phyloP scores from a whole-genome alignment of 768 basidiomycete species.

The Pilatotrama ljubarskyi region DNA sequence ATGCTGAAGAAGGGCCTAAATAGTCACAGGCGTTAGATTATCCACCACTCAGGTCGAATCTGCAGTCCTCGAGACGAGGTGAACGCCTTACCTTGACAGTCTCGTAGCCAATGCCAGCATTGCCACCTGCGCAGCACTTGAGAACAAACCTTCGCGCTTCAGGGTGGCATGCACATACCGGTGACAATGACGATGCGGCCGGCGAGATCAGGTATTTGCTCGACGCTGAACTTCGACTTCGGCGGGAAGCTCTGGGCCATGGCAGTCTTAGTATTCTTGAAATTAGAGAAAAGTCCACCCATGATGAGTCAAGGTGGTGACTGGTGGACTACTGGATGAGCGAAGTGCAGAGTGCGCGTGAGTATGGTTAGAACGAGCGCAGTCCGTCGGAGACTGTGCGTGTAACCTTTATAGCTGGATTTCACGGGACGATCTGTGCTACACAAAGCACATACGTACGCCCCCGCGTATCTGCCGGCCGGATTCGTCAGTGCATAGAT shows the following conservation, averaged over 20 bases:
- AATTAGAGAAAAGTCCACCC: neutral
- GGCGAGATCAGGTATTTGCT: slow-evolving; percentile 48
- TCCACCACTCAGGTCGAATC: neutral
- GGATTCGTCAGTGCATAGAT: too few species aligned
- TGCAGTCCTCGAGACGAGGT: too few species aligned
- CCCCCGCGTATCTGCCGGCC: too few species aligned
- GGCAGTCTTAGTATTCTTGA: slow-evolving; percentile 43
- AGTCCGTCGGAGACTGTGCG: too few species aligned
- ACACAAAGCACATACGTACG: too few species aligned
- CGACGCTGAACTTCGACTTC: slow-evolving; percentile 25
- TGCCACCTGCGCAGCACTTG: slow-evolving; percentile 24
- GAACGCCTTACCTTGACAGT: slow-evolving; percentile 38
- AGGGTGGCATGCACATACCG: slow-evolving; percentile 22
- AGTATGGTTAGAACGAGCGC: too few species aligned
- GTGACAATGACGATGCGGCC: slow-evolving; percentile 40
- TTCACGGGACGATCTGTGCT: too few species aligned
- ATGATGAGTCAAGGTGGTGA: neutral
- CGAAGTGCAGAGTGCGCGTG: too few species aligned
- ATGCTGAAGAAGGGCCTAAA: slow-evolving; percentile 52
- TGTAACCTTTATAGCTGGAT: too few species aligned
- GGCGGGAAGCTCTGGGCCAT: slow-evolving; percentile 46
- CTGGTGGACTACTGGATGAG: too few species aligned
- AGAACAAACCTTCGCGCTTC: neutral
- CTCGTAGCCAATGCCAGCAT: slow-evolving; percentile 58
- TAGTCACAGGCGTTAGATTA: neutral